Evolutionary conservation across 2,329 filamentous ascomycete species (phyloP).

Genomic region (Helminthosporium solani): DNA sequence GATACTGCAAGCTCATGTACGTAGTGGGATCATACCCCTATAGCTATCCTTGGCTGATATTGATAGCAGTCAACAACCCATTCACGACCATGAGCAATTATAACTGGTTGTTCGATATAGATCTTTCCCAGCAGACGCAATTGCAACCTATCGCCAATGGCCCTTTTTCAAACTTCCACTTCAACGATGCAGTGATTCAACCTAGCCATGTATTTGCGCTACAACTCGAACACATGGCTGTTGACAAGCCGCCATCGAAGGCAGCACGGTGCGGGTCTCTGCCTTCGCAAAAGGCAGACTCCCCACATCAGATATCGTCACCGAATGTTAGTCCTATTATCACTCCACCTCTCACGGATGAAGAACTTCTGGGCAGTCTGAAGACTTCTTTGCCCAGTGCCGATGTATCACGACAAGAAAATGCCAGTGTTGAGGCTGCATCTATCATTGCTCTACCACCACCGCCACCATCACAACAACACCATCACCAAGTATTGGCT

Average conservation of each 20-base stretch:
- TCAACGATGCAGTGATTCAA: conserved; percentile 20
- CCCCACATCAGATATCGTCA: conserved; percentile 21
- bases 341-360: conserved; percentile 22
- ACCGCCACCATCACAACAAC: too few species aligned
- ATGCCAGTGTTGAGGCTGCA: neutral
- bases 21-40: neutral
- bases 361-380: conserved; percentile 2
- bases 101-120: conserved; percentile 61
- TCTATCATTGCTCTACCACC: neutral
- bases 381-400: neutral
- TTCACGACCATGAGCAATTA: conserved; percentile 65
- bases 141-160: conserved; percentile 22
- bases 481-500: neutral
- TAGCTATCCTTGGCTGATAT: neutral
- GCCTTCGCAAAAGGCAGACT: conserved; percentile 23
- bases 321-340: conserved; percentile 11
- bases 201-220: conserved; percentile 25
- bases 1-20: conserved; percentile 60
- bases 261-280: conserved; percentile 23
- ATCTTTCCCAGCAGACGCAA: conserved; percentile 26
- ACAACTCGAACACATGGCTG: conserved; percentile 24
- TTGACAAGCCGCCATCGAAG: conserved; percentile 24
- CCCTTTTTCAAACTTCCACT: conserved; percentile 22
- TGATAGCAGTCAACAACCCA: conserved; percentile 55
- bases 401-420: neutral